Conservation (phyloP, 2,329 filamentous ascomycete species). For the Raffaelea deltoideospora region DNA sequence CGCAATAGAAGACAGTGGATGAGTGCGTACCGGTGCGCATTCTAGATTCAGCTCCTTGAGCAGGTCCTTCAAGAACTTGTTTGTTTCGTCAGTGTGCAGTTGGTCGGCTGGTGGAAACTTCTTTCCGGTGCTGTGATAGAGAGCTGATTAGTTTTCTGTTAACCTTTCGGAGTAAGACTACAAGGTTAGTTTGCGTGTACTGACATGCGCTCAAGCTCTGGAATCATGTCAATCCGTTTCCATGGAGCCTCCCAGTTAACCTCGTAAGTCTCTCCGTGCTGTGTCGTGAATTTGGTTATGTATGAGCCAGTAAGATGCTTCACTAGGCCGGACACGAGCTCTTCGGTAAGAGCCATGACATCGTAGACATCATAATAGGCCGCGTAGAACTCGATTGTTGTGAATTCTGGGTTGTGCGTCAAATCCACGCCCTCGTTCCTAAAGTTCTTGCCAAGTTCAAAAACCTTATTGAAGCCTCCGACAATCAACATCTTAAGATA, state of each 20-base stretch:
- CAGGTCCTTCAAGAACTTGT: slow-evolving; percentile 70
- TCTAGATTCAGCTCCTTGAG: slow-evolving; percentile 85
- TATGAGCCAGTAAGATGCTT: slow-evolving; percentile 79
- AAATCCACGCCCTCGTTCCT: slow-evolving; percentile 74
- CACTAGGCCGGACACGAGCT: slow-evolving; percentile 78
- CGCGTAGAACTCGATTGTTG: slow-evolving; percentile 93
- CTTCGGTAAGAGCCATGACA: slow-evolving; percentile 80
- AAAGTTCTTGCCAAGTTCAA: slow-evolving; percentile 92
- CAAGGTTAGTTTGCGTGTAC: too few relatives aligned
- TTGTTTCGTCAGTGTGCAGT: slow-evolving; percentile 78
- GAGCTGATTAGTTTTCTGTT: neutral
- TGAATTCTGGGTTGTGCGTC: slow-evolving; percentile 98
- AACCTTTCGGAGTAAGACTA: too few relatives aligned
- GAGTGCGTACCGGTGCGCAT: slow-evolving; percentile 45
- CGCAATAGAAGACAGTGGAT: neutral
- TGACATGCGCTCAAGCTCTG: slow-evolving; percentile 53
- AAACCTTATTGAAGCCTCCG: slow-evolving; percentile 85
- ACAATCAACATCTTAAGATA: slow-evolving; percentile 95
- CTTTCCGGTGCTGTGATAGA: slow-evolving; percentile 38
- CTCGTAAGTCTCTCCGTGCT: slow-evolving; percentile 70
- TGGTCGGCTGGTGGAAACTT: slow-evolving; percentile 85
- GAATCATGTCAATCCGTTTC: slow-evolving; percentile 91
- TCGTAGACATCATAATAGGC: slow-evolving; percentile 88
- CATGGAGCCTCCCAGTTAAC: slow-evolving; percentile 96
- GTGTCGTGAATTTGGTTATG: slow-evolving; percentile 72